Evolutionary conservation across 2,329 filamentous ascomycete species (phyloP), one percentile per base, ranked within the genome.

Genomic region (Cylindrodendrum hubeiense): DNA sequence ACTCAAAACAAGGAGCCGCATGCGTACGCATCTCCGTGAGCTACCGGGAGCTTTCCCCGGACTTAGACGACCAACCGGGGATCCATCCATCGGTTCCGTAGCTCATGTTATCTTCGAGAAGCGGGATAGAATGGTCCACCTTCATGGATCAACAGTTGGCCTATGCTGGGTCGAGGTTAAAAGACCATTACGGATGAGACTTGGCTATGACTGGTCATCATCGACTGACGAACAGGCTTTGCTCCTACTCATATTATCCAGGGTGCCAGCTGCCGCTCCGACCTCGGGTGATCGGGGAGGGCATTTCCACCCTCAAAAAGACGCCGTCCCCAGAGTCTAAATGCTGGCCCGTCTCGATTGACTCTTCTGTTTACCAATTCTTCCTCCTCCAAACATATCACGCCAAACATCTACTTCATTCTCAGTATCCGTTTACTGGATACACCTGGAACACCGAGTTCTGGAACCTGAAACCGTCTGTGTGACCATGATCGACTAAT

Each of bases 401-500:
- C 22, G 46, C 17, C 26, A 17, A 26, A 46, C 6, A 24, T 19
- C 22, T 22, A 17, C 26, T 6, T n/a, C 12, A 28, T 26, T 22
- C 49, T 26, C 15, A 22, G 26, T 15, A 22, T 17, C 26, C 5
- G 19, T 37, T 43, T n/a, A 37, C n/a, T n/a, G 26, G 30, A 51
- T 21, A 10, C 43, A 19, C 47, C 39, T 34, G 53, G 12, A 50
- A 49, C 50, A 9, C n/a, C 50, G 43, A 60, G 62, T 51, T 60
- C 56, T 54, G 51, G 56, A 56, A 34, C 51, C 46, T 10, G 21
- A 46, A 56, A 39, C 37, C 58, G 58, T 62, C 49, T 66, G 58
- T 44, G 63, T 66, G 63, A 66, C 58, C 43, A 66, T 66, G 63
- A 43, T 21, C 62, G 63, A 60, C 63, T 63, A 46, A 62, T 49